Base-by-base conservation (phyloP, 192 early-diverging fungal genomes). In the Coemansia sp. region DNA sequence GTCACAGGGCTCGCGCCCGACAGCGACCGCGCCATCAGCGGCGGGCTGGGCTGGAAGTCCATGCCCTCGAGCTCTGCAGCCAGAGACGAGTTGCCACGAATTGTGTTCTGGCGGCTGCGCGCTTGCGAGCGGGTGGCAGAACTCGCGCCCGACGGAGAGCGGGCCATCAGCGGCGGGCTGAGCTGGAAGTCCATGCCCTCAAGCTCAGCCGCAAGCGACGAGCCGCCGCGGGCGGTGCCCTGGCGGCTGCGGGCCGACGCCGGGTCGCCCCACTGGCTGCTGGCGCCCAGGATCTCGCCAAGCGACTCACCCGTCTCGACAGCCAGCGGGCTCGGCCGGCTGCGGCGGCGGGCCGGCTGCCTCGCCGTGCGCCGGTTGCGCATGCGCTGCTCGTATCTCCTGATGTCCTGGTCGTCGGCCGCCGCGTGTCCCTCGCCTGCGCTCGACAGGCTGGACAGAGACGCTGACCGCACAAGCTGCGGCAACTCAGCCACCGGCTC, bases 271-370 rank as follows among this genome's bases (percentile, higher is more conserved):
- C 75, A 78, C 55, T 63, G 68, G 23, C 60, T 56, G 29, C 62
- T 46, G 10, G 54, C 32, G 21, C 75, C 75, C 4, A 78, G 49
- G n/a, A 78, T 78, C 10, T 71, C 75, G 40, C 69, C 75, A 9
- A 71, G 61, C 2, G 75, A 71, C 62, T 78, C 75, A 9, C 75
- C 58, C 6, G 21, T 30, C 18, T 70, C 73, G 5, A 70, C 43
- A 14, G 67, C 54, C 25, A 77, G 55, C 21, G 60, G 35, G 4
- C n/a, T 24, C 2, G 69, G 6, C 69, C 51, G 25, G 45, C 52
- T 27, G 35, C 33, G n/a, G 21, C 51, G 25, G 28, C 35, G 38
- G 46, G 42, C 35, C 57, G 60, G 21, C 47, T 32, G 35, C 61
- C 9, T 40, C 10, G 69, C 58, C n/a, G 35, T 40, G 11, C 61